Base-by-base conservation (phyloP, 257 asterid species). In the Avicennia marina region DNA sequence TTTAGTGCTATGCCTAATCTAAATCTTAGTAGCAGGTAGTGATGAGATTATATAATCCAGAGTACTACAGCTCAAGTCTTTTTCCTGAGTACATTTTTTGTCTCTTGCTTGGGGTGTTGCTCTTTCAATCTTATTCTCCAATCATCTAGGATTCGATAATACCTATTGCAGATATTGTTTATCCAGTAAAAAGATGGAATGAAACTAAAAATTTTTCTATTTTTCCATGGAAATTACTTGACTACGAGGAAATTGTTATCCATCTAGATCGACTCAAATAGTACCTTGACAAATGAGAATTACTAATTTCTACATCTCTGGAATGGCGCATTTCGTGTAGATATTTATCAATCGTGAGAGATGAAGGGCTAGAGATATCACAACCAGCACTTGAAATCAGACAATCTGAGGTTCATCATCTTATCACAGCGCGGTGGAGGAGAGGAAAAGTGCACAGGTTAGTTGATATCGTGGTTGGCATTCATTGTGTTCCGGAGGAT, bases 321-420 rank as follows among this genome's bases (percentile, higher is more conserved):
- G 8, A 61, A 20, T 18, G 47, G 18, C 54, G 29, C 10, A 10
- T 64, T 45, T 48, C 11, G 13, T 50, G 43, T 65, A 86, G 97
- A 66, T 87, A 90, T 59, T 38, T 90, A 33, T 73, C 85, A 16
- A 90, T 90, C 24, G 86, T 87, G 74, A 80, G 66, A 64, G 73
- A 66, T 0, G 89, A 90, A 82, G 93, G 94, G 34, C 76, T 84
- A 5, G 89, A 90, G 70, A 90, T 90, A 69, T 90, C 98, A 60
- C 98, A 87, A 56, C 96, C 98, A 24, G 96, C 89, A 31, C 95
- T 86, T 15, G 96, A 87, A 18, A 27, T 65, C 2, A 60, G 34
- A 0, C 45, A 75, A 63, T 90, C 97, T 32, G 89, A 90, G 74
- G 88, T 90, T 69, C 96, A 90, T 68, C 98, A 84, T 79, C 94